These are phyloP conservation scores for Colletotrichum agaves DNA, from an alignment of 2,329 filamentous ascomycete genomes.

Conservation along the genomic window DNA sequence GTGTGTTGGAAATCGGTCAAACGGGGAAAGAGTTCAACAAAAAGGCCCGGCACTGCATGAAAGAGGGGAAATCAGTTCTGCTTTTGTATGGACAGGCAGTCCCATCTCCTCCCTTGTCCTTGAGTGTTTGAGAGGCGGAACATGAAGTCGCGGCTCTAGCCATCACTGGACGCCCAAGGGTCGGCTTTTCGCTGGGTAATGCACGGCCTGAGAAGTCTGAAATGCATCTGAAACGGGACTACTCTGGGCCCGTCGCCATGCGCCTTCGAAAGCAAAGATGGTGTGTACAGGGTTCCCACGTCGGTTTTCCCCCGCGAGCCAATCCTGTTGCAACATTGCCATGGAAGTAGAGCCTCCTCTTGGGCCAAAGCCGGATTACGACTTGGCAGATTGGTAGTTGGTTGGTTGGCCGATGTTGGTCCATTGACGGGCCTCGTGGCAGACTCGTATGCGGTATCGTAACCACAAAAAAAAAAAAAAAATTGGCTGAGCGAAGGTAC, in stretches of 20 bases:
- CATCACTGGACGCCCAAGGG: constrained; percentile 31
- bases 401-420: constrained; percentile 4
- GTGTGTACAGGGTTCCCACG: constrained; percentile 31
- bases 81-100: constrained; percentile 35
- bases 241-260: constrained; percentile 43
- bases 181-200: constrained; percentile 29
- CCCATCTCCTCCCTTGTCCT: constrained; percentile 29
- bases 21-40: constrained; percentile 26
- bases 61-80: constrained; percentile 33
- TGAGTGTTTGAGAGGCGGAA: constrained; percentile 34
- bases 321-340: constrained; percentile 29
- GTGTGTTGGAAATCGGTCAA: constrained; percentile 15
- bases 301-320: constrained; percentile 13
- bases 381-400: constrained; percentile 23
- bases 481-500: not conserved
- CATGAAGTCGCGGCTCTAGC: constrained; percentile 31
- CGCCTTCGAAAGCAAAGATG: constrained; percentile 36
- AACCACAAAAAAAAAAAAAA: not conserved
- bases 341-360: constrained; percentile 28
- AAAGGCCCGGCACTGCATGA: constrained; percentile 34
- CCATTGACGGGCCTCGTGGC: constrained; percentile 16
- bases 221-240: constrained; percentile 50
- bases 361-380: constrained; percentile 2
- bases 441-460: constrained; percentile 9
- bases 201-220: constrained; percentile 44